These are phyloP conservation scores for Hyphodiscus sp. DNA, from an alignment of 2,329 filamentous ascomycete genomes.

Conservation along the genomic window DNA sequence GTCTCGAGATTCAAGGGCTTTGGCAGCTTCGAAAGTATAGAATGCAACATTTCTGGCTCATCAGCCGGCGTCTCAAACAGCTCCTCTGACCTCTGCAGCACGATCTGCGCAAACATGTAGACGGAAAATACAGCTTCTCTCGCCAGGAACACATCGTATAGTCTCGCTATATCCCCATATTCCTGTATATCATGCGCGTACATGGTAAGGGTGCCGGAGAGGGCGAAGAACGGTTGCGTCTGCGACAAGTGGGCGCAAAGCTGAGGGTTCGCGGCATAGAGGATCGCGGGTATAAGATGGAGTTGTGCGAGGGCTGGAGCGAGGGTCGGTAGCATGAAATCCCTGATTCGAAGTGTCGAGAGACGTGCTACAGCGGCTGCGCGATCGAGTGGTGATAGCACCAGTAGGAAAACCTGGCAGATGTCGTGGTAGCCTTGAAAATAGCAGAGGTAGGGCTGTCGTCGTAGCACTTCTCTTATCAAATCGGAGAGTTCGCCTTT, in stretches of 20 bases:
- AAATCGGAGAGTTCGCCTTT: slow-evolving; percentile 74
- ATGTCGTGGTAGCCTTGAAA: slow-evolving; percentile 99
- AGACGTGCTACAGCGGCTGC: slow-evolving; percentile 67
- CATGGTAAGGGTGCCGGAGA: slow-evolving; percentile 89
- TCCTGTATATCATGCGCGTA: slow-evolving; percentile 94
- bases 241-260: slow-evolving; percentile 70
- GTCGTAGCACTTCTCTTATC: slow-evolving; percentile 74
- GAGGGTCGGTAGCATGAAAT: slow-evolving; percentile 94
- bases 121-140: slow-evolving; percentile 81
- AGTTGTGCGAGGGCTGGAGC: slow-evolving; percentile 77
- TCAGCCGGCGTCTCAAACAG: slow-evolving; percentile 77
- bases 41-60: slow-evolving; percentile 89
- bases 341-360: slow-evolving; percentile 82
- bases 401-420: slow-evolving; percentile 87
- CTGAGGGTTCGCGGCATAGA: slow-evolving; percentile 63
- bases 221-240: slow-evolving; percentile 83
- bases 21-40: slow-evolving; percentile 80
- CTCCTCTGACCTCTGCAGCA: slow-evolving; percentile 72
- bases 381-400: slow-evolving; percentile 60
- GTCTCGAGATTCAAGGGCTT: slow-evolving; percentile 72
- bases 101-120: slow-evolving; percentile 87
- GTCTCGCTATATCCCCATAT: slow-evolving; percentile 78
- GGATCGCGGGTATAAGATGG: slow-evolving; percentile 76
- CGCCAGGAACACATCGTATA: slow-evolving; percentile 90
- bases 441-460: slow-evolving; percentile 79